Evolutionary conservation across 78 protist genomes (phyloP).

Genomic region (Speleostelium caveatum): DNA sequence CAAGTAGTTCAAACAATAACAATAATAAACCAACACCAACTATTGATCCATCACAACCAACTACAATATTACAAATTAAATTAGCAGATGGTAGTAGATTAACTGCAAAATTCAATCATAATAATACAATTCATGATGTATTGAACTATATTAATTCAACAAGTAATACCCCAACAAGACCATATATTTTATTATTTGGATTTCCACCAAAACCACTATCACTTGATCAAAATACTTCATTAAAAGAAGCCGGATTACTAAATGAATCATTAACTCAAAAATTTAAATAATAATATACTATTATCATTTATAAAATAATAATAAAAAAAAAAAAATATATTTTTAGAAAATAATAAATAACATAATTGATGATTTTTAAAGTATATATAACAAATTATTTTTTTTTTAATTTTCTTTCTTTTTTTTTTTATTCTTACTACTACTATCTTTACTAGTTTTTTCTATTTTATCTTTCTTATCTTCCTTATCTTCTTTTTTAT

Average conservation of each 20-base stretch:
- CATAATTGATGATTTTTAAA: not conserved
- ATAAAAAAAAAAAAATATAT: not conserved
- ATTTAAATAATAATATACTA: constrained; percentile 7
- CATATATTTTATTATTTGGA: constrained; percentile 51
- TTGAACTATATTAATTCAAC: constrained; percentile 30
- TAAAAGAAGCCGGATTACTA: constrained; percentile 56
- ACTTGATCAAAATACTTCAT: not conserved
- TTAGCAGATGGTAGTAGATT: constrained; percentile 66
- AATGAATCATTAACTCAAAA: constrained; percentile 46
- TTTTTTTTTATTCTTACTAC: not conserved
- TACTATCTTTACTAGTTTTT: not conserved
- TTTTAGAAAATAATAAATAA: not conserved
- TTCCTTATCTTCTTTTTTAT: not conserved
- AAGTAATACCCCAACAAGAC: constrained; percentile 2
- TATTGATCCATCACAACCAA: constrained; percentile 48
- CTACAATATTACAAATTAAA: constrained; percentile 67
- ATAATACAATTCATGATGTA: constrained; percentile 43
- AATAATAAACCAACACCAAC: not conserved
- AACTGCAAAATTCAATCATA: constrained; percentile 42
- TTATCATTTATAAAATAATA: not conserved
- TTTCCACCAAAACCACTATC: constrained; percentile 68
- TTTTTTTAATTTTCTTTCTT: constrained; percentile 1
- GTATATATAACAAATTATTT: not conserved
- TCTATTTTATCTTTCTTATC: not conserved
- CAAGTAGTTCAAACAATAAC: not conserved